Percentiles rank a stretch among this genome's conserved stretches.
These are phyloP conservation scores for Litsea cubeba DNA, from an alignment of 164 flowering plant species.

Conservation along the genomic window DNA sequence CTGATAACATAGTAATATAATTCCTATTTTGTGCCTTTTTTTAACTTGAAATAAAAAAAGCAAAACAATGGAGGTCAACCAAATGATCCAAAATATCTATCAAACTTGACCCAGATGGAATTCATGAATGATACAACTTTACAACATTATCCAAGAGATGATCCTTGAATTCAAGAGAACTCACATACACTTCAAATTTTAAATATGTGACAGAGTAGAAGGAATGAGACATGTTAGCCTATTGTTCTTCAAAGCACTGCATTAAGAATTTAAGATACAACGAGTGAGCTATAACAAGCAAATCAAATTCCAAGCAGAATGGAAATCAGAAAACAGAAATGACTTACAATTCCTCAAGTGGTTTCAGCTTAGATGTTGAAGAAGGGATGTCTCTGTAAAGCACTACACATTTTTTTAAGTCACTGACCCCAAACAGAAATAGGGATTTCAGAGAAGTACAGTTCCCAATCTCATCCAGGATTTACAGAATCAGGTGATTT, in stretches of 20 bases:
- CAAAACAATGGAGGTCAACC: neutral
- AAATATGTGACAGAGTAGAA: conserved; percentile 79
- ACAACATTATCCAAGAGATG: neutral
- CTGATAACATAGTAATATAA: neutral
- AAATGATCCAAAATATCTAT: neutral
- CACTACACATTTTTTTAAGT: neutral
- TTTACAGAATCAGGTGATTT: conserved; percentile 71
- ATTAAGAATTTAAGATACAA: neutral
- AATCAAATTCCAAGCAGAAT: neutral
- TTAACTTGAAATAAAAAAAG: no score
- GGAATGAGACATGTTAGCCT: conserved; percentile 86
- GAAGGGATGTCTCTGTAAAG: conserved; percentile 73
- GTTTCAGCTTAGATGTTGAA: conserved; percentile 73
- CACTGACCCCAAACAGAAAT: conserved; percentile 20
- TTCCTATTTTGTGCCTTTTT: no score
- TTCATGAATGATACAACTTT: neutral
- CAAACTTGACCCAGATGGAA: no score
- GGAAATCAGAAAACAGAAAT: neutral
- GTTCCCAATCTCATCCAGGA: conserved; percentile 90
- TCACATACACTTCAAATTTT: conserved; percentile 75
- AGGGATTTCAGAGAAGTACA: conserved; percentile 44
- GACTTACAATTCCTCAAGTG: conserved; percentile 72
- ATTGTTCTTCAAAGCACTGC: conserved; percentile 73
- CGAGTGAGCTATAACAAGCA: neutral
- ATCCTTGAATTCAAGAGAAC: conserved; percentile 9